These are phyloP conservation scores for Rugosomyces carneus DNA, from an alignment of 1,284 basidiomycete species.

Conservation along the genomic window DNA sequence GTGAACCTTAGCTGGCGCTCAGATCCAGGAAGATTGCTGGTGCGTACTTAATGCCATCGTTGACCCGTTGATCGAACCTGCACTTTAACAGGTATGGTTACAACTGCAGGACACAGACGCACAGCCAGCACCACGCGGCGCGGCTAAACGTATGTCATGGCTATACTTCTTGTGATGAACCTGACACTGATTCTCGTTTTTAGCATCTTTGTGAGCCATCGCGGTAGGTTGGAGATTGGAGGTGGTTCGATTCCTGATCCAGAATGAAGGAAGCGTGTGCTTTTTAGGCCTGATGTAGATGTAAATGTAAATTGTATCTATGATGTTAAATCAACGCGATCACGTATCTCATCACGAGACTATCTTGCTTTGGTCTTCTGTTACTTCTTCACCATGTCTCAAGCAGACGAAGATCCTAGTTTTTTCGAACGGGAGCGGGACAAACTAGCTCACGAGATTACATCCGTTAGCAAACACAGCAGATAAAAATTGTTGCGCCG, in stretches of 20 bases:
- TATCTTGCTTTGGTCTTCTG: too few species aligned
- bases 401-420: slow-evolving; percentile 47
- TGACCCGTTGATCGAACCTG: neutral
- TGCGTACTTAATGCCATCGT: slow-evolving; percentile 8
- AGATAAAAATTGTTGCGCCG: neutral
- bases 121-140: slow-evolving; percentile 20
- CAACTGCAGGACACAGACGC: slow-evolving; percentile 25
- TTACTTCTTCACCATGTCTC: slow-evolving; percentile 28
- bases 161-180: neutral
- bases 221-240: neutral
- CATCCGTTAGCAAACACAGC: slow-evolving; percentile 43
- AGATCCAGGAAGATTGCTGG: slow-evolving; percentile 23
- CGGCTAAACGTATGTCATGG: slow-evolving; percentile 21
- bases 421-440: slow-evolving; percentile 81
- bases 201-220: slow-evolving; percentile 21
- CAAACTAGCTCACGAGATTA: slow-evolving; percentile 65
- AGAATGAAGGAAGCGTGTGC: neutral
- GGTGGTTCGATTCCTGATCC: too few species aligned
- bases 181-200: neutral
- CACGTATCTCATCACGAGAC: too few species aligned
- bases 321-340: too few species aligned
- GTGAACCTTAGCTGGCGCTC: slow-evolving; percentile 10
- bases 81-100: slow-evolving; percentile 25
- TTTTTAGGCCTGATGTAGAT: too few species aligned
- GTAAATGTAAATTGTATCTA: too few species aligned